phyloP scores from a whole-genome alignment of 495 filamentous ascomycete species.

The Xylaria bambusicola region DNA sequence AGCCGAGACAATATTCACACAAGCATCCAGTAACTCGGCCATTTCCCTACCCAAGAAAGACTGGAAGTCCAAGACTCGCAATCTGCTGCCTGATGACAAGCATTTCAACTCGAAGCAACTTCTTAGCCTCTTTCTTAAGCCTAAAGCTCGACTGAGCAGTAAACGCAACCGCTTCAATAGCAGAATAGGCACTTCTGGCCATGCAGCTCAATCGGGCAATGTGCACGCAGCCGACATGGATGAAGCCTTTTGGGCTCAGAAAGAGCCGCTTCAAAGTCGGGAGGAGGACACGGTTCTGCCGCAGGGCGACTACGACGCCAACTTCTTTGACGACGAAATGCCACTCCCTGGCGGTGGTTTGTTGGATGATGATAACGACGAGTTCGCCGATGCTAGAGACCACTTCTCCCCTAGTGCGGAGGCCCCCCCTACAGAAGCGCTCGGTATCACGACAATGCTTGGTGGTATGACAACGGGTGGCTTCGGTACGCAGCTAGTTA shows the following conservation, averaged over 20 bases:
- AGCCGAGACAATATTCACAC: slow-evolving; percentile 81
- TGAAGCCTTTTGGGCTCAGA: slow-evolving; percentile 94
- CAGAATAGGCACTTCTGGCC: slow-evolving; percentile 42
- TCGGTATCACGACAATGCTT: slow-evolving; percentile 51
- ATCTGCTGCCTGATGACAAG: slow-evolving; percentile 95
- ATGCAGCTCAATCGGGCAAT: slow-evolving; percentile 46
- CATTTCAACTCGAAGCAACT: slow-evolving; percentile 95
- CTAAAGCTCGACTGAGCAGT: slow-evolving; percentile 74
- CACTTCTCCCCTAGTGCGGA: slow-evolving; percentile 78
- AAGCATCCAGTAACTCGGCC: slow-evolving; percentile 74
- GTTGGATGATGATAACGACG: slow-evolving; percentile 77
- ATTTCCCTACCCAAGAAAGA: slow-evolving; percentile 89
- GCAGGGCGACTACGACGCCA: slow-evolving; percentile 84
- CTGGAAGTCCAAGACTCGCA: slow-evolving; percentile 90
- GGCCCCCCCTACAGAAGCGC: slow-evolving; percentile 43
- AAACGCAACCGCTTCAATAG: slow-evolving; percentile 38
- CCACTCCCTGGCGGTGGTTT: slow-evolving; percentile 69
- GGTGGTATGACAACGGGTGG: slow-evolving; percentile 59
- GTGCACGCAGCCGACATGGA: slow-evolving; percentile 76
- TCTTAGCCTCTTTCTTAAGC: slow-evolving; percentile 89
- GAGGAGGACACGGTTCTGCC: slow-evolving; percentile 47
- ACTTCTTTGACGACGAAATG: slow-evolving; percentile 98
- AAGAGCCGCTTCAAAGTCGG: slow-evolving; percentile 50
- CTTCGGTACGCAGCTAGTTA: slow-evolving; percentile 93
- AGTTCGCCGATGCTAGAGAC: slow-evolving; percentile 90